Evolutionary conservation across 1,139 yeast genomes (phyloP), one percentile per base, ranked within the genome.

Genomic region (Pneumocystis carinii): DNA sequence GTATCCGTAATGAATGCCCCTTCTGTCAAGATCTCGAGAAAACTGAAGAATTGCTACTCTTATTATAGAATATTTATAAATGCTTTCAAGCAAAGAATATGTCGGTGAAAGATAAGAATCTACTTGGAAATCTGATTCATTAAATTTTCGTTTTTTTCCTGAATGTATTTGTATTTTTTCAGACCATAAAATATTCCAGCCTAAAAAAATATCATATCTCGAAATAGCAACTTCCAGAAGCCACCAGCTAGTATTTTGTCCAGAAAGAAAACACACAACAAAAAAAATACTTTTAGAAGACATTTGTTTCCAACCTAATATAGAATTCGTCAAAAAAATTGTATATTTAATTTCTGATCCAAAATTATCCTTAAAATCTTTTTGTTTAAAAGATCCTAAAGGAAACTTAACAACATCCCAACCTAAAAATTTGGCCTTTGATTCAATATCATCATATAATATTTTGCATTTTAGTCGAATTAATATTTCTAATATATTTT

Each of bases 231-330:
- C n/a, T 12, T 48, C 55, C n/a, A 48, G 4, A 48, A 48, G 55
- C 55, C 55, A 48, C 55, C 55, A 48, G 10, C 5, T 48, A 24
- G n/a, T 24, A 48, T 48, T 48, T 5, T 24, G 14, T 12, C 55
- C 55, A 48, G 55, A 48, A 6, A 48, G 19, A 10, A 42, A 59
- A 42, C 42, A 37, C 42, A 63, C 64, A 35, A 61, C 61, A 42
- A 61, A 63, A 62, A 62, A 63, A 15, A 63, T 35, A 7, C 63
- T 48, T 5, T 61, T 61, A 39, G 58, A 41, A 1, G 56, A 24
- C 24, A 59, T 58, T 29, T 61, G 55, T 29, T 63, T 60, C 64
- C 64, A 63, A 14, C 63, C 64, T 32, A 61, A 61, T 36, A 55
- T 61, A 19, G 32, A 27, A n/a, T 62, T 48, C 14, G 63, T 61